Evolutionary conservation across 768 basidiomycete species (phyloP).

Genomic region (Goffeauzyma gilvescens): DNA sequence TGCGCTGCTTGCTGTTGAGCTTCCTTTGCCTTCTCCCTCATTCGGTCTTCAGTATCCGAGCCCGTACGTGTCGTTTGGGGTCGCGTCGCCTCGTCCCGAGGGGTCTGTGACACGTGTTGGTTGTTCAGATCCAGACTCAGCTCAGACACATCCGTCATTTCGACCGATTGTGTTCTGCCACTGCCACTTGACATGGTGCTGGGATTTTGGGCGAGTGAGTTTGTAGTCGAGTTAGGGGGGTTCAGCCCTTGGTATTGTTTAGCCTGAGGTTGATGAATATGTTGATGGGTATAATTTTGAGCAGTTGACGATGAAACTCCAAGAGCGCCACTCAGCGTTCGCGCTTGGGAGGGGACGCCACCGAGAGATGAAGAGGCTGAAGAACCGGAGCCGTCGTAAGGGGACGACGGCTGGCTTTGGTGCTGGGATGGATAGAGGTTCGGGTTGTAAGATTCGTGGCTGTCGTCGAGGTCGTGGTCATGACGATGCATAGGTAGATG

Average conservation of each 20-base stretch:
- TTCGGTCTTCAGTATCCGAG: conserved; percentile 24
- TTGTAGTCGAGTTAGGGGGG: no score
- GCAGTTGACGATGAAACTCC: no score
- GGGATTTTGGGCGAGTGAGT: no score
- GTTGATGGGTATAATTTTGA: no score
- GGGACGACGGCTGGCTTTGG: background rate
- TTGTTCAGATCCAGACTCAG: conserved; percentile 2
- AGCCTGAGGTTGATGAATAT: background rate
- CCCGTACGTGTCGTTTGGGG: background rate
- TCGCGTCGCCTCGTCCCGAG: background rate
- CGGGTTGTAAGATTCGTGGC: no score
- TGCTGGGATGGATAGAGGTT: background rate
- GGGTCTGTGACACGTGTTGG: background rate
- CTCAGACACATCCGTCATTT: conserved; percentile 22
- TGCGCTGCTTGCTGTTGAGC: conserved; percentile 29
- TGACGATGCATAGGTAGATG: no score
- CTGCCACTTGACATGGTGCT: no score
- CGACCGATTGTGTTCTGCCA: no score
- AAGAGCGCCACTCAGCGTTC: background rate
- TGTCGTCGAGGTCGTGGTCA: no score
- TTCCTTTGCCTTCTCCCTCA: conserved; percentile 28
- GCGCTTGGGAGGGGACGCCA: background rate
- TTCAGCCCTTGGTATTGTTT: conserved; percentile 2
- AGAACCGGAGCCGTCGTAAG: background rate
- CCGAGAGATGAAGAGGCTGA: background rate